Evolutionary conservation across 2,329 filamentous ascomycete genomes (phyloP).

Genomic region (Grosmannia huntii): DNA sequence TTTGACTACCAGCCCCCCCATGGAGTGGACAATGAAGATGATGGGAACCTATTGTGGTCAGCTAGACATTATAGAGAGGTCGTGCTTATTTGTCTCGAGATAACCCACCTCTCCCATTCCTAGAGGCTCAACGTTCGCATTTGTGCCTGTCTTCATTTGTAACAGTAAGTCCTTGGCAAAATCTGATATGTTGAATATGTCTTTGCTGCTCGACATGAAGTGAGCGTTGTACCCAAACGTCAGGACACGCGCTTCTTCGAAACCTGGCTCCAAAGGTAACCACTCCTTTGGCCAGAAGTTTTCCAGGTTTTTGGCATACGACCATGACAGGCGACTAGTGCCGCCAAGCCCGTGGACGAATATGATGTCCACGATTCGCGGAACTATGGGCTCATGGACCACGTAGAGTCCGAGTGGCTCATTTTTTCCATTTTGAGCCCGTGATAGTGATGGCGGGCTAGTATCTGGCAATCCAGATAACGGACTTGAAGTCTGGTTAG

Average conservation of each 20-base stretch:
- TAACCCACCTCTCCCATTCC: not conserved
- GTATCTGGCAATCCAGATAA: no score
- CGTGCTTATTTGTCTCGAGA: no score
- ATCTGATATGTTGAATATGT: not conserved
- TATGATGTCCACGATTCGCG: slow-evolving; percentile 11
- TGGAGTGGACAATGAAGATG: slow-evolving; percentile 11
- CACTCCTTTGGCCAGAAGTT: slow-evolving; percentile 12
- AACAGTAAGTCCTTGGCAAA: slow-evolving; percentile 2
- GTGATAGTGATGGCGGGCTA: no score
- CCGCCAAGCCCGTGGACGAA: slow-evolving; percentile 17
- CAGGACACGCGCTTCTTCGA: slow-evolving; percentile 12
- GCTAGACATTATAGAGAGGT: no score
- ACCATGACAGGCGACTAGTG: slow-evolving; percentile 14
- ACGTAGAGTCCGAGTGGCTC: not conserved
- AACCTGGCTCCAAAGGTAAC: slow-evolving; percentile 11
- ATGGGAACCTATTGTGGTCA: slow-evolving; percentile 1
- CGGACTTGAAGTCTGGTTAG: no score
- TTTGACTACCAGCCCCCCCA: slow-evolving; percentile 12
- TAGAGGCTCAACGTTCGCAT: not conserved
- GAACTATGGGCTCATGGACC: not conserved
- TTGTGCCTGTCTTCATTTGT: not conserved
- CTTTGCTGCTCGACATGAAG: not conserved
- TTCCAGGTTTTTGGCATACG: slow-evolving; percentile 5
- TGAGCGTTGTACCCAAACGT: slow-evolving; percentile 16
- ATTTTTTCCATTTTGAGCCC: not conserved